These are phyloP conservation scores for Cucurbita moschata DNA, from an alignment of 306 rosid genomes.

Conservation along the genomic window DNA sequence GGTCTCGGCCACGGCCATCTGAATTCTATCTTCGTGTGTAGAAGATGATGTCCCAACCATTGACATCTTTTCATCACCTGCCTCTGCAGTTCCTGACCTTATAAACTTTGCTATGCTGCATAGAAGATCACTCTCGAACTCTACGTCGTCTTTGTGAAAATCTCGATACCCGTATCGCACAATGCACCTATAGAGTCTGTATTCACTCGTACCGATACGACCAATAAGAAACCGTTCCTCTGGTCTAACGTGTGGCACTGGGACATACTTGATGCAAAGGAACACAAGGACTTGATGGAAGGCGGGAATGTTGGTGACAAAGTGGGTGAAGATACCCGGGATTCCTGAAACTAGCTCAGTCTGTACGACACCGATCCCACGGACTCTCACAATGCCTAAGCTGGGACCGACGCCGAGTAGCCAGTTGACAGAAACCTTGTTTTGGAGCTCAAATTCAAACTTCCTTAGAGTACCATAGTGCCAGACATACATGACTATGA, in stretches of 20 bases:
- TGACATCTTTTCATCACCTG: constrained; percentile 26
- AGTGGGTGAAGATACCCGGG: constrained; percentile 83
- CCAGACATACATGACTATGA: constrained; percentile 64
- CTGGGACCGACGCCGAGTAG: constrained; percentile 61
- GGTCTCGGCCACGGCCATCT: constrained; percentile 26
- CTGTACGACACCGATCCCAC: constrained; percentile 71
- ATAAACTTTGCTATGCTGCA: constrained; percentile 83
- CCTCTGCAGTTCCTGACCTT: constrained; percentile 20
- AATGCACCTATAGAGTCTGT: constrained; percentile 64
- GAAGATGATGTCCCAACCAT: constrained; percentile 65
- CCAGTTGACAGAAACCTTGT: constrained; percentile 86
- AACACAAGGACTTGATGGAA: constrained; percentile 87
- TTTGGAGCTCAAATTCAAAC: constrained; percentile 75
- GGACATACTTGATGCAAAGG: constrained; percentile 86
- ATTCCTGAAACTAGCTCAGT: constrained; percentile 85
- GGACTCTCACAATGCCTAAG: constrained; percentile 76
- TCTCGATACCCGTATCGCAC: constrained; percentile 86
- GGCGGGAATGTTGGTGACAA: constrained; percentile 89
- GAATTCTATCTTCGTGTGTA: constrained; percentile 25
- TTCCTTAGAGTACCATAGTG: constrained; percentile 69
- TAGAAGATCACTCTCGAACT: constrained; percentile 79
- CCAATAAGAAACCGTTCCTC: constrained; percentile 79
- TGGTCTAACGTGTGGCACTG: constrained; percentile 62
- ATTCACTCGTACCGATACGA: constrained; percentile 52
- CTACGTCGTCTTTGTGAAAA: constrained; percentile 62